These are phyloP conservation scores for Trapa bicornis DNA, from an alignment of 345 rosid species.

Conservation along the genomic window DNA sequence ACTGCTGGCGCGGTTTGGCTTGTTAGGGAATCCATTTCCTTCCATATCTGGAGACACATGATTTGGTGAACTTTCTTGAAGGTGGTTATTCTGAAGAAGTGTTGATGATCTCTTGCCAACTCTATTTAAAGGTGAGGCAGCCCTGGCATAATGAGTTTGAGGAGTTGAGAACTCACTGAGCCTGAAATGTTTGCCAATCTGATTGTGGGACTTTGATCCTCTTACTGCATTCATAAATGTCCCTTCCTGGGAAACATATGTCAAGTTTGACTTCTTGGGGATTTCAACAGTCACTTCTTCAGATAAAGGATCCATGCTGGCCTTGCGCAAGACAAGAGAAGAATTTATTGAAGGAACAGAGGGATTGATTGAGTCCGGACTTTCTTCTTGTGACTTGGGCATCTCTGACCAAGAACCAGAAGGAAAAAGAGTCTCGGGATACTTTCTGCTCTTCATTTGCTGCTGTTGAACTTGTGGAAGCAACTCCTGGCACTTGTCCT, in stretches of 20 bases:
- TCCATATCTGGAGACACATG: slow-evolving; percentile 29
- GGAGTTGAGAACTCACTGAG: slow-evolving; percentile 32
- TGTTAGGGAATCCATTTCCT: slow-evolving; percentile 36
- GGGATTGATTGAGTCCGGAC: slow-evolving; percentile 22
- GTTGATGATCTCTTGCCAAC: slow-evolving; percentile 13
- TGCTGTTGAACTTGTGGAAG: slow-evolving; percentile 67
- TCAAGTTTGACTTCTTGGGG: slow-evolving; percentile 21
- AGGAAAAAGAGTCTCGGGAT: slow-evolving; percentile 18
- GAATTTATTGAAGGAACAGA: slow-evolving; percentile 29
- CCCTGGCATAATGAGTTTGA: slow-evolving; percentile 8
- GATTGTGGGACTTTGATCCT: slow-evolving; percentile 23
- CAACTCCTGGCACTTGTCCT: slow-evolving; percentile 55
- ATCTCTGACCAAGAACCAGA: slow-evolving; percentile 33
- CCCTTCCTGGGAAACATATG: slow-evolving; percentile 33
- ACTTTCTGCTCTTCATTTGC: slow-evolving; percentile 39
- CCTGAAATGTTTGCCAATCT: slow-evolving; percentile 26
- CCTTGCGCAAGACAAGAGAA: slow-evolving; percentile 20
- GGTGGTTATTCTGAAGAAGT: slow-evolving; percentile 23
- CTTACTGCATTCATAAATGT: slow-evolving; percentile 29
- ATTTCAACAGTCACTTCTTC: slow-evolving; percentile 30
- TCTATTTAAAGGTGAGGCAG: slow-evolving; percentile 32
- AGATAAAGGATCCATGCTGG: slow-evolving; percentile 9
- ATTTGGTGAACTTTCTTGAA: slow-evolving; percentile 19
- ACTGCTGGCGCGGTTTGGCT: slow-evolving; percentile 23
- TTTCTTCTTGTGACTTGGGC: slow-evolving; percentile 20